Evolutionary conservation across 352 stramenopile species (phyloP).

Genomic region (Pythium angustatum): DNA sequence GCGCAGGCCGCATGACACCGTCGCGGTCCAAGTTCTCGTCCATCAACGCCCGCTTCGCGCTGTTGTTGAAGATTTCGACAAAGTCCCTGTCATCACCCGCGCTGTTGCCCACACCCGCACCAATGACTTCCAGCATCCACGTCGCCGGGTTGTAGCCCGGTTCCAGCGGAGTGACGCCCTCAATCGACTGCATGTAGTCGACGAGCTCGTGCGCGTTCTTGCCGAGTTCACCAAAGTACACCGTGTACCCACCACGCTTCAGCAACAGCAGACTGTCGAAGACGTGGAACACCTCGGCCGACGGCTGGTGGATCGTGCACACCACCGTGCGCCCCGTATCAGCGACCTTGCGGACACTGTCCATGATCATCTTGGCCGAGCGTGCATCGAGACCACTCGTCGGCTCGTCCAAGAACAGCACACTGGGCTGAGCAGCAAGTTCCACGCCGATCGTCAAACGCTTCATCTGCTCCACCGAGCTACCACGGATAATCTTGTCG

Average conservation of each 20-base stretch:
- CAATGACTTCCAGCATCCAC: constrained; percentile 73
- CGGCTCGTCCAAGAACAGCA: constrained; percentile 89
- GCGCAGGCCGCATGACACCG: constrained; percentile 37
- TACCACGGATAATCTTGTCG: constrained; percentile 36
- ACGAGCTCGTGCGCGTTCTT: constrained; percentile 33
- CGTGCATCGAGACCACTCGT: constrained; percentile 86
- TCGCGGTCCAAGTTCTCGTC: constrained; percentile 34
- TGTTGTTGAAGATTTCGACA: constrained; percentile 39
- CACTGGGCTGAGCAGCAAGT: constrained; percentile 74
- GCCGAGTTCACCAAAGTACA: constrained; percentile 50
- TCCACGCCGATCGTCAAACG: constrained; percentile 89
- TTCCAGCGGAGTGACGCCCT: constrained; percentile 53
- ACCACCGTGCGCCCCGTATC: constrained; percentile 35
- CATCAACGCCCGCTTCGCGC: constrained; percentile 33
- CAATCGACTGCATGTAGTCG: constrained; percentile 71
- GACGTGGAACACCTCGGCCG: constrained; percentile 66
- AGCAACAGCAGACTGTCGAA: constrained; percentile 80
- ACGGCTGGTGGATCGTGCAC: constrained; percentile 68
- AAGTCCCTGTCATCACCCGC: constrained; percentile 30
- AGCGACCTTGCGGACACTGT: constrained; percentile 82
- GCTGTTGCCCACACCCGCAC: constrained; percentile 38
- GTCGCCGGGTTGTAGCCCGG: constrained; percentile 70
- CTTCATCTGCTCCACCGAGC: constrained; percentile 57
- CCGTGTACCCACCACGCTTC: constrained; percentile 67
- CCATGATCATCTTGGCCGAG: constrained; percentile 72